Evolutionary conservation across 1,139 yeast species (phyloP), one percentile per base, ranked within the genome.

Genomic region (Debaryomyces fabryi): DNA sequence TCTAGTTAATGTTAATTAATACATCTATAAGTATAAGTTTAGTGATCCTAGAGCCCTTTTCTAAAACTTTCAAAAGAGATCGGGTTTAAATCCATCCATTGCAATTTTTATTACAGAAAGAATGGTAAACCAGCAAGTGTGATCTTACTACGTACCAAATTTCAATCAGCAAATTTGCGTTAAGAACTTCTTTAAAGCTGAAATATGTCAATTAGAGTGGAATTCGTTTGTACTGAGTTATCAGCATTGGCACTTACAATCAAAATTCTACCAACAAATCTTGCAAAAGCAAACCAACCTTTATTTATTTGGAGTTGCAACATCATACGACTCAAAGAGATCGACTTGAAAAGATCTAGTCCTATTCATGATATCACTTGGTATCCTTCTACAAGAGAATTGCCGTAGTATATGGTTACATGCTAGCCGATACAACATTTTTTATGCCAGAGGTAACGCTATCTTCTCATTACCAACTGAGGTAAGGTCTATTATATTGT

Each of bases 221-320:
- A 95, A 95, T 68, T 79, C 85, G 39, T 91, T 56, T 99, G 99
- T 49, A 95, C 98, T 53, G 96, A 97, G 9, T 78, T 93, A 56
- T 76, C 95, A 62, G 97, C 96, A 49, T 80, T 92, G 60, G 96
- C 97, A 8, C 88, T 96, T 45, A 93, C 98, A 23, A 93, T 69
- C 96, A 93, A 58, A 99, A 95, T 70, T 80, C 95, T 41, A 81
- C 96, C 23, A 96, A 96, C 68, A 86, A 92, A 74, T 87, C 96
- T 2, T 95, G 95, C 72, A 93, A 95, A 65, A 99, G 99, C 54
- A 98, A n/a, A n/a, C n/a, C n/a, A n/a, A n/a, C n/a, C n/a, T n/a
- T n/a, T 95, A 92, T 65, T 72, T 95, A 52, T 79, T 95, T 56
- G 97, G 97, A 48, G 88, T 92, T 60, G 91, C 96, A 18, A 98